Evolutionary conservation across 495 filamentous ascomycete genomes (phyloP), one percentile per base, ranked within the genome.

Genomic region (Penicillium silybi): DNA sequence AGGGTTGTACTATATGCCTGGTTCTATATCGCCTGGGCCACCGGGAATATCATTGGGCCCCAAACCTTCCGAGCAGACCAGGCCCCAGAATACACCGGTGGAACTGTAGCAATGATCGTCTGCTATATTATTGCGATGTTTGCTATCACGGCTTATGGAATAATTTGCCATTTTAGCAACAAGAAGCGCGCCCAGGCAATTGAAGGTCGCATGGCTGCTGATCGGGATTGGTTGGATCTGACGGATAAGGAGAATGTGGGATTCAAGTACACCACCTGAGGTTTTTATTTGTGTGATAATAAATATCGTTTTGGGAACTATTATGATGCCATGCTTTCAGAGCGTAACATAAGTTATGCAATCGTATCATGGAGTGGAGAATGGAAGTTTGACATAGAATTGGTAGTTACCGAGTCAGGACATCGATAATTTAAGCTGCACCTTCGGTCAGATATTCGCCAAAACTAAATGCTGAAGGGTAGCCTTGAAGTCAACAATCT

Each of bases 11-110:
- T 26, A 26, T 62, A 65, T 23, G 59, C 63, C 0, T 52, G 68
- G 25, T 52, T 68, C 32, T 71, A 62, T 22, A 50, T 71, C 37
- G 63, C 57, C 6, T 68, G 65, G 41, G 64, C 59, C 13, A 52
- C 62, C 3, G 64, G 66, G 20, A 84, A 79, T 59, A 79, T 84
- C 41, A 83, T 85, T 63, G 80, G 81, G 0, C 81, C 82, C 2
- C 80, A 83, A 55, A 74, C 80, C 6, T 86, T 85, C 57, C 74
- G 74, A n/a, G 61, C 69, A 1, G 63, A 68, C 25, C 80, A 85
- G 47, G 77, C 76, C 4, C 84, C 82, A 1, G 70, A 52, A 9
- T 75, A 75, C 46, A 62, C 64, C 1, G 57, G 50, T 4, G 61
- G 69, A 7, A 65, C 69, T 20, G 46, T 61, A 32, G 59, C 60